Conservation (phyloP, 2,329 filamentous ascomycete genomes). For the Colletotrichum sojae region DNA sequence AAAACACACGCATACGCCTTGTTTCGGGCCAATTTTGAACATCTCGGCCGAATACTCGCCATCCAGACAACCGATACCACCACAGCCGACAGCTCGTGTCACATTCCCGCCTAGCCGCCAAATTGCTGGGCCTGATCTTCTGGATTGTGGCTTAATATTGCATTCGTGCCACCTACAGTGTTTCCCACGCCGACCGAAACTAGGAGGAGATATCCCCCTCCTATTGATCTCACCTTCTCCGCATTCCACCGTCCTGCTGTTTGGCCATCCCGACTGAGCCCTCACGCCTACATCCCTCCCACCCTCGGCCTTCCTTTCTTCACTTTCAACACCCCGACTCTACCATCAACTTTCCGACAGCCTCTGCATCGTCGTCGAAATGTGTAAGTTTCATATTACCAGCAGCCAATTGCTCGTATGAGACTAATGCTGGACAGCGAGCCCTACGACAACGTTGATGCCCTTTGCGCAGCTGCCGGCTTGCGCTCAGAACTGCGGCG, state of each 20-base stretch:
- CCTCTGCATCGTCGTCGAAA: constrained; percentile 17
- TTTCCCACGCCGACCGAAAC: constrained; percentile 6
- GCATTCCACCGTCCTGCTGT: constrained; percentile 32
- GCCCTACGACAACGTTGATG: constrained; percentile 64
- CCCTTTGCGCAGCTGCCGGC: constrained; percentile 72
- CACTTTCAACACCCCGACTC: neutral
- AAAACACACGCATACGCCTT: neutral
- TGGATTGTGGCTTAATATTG: constrained; percentile 36
- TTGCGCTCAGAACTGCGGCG: constrained; percentile 72
- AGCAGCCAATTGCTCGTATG: neutral
- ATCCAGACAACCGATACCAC: neutral
- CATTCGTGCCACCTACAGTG: constrained; percentile 9
- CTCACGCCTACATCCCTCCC: constrained; percentile 8
- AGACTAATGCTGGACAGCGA: constrained; percentile 13
- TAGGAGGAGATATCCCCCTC: constrained; percentile 25
- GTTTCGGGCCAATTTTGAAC: constrained; percentile 1
- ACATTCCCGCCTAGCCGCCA: constrained; percentile 2
- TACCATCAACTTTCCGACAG: neutral
- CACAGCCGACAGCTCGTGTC: neutral
- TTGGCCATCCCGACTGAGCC: constrained; percentile 9
- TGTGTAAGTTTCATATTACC: constrained; percentile 35
- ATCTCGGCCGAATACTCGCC: neutral
- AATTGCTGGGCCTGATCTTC: constrained; percentile 9
- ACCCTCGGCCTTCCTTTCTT: neutral
- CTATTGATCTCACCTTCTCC: constrained; percentile 29